Base-by-base conservation (phyloP, 2,329 filamentous ascomycete genomes). In the Chaetomium strumarium region DNA sequence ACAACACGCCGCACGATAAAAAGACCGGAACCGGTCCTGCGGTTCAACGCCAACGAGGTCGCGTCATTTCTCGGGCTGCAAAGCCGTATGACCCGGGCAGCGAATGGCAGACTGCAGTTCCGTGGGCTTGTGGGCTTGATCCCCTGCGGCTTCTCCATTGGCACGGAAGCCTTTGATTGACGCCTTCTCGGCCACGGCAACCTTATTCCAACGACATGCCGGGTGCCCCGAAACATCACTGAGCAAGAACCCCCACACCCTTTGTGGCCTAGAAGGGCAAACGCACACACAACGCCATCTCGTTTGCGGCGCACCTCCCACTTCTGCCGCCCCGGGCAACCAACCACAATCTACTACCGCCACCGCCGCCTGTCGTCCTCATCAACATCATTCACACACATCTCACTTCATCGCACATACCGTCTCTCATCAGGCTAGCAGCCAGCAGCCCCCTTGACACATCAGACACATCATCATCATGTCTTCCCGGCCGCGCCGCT, bases 401-500 rank as follows among this genome's bases (percentile, higher is more conserved):
- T 24, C 24, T 24, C 41, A 29, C 40, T 16, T 13, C 37, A 39
- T 29, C 34, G 43, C 29, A 20, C 8, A 42, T 14, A 34, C 17
- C 44, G 45, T 37, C 40, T 39, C 38, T 34, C 37, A 37, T 20
- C 46, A 40, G 41, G 37, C n/a, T 36, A 44, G n/a, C n/a, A n/a
- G n/a, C n/a, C 43, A 47, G 43, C 31, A 45, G 43, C 43, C 31
- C 51, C 31, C 19, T 37, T 38, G 19, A 31, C 20, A 47, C 34
- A 36, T 13, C 42, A 33, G 51, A 42, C 44, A 29, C 29, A 14
- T 58, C 47, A 49, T 49, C 50, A 62, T 53, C 56, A 79, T 79
- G 76, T 60, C 73, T 42, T 70, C 72, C 31, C 73, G 77, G 53
- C 76, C 77, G 39, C 75, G 72, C 52, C 70, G 73, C 60, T 73